Conservation (phyloP, 2,329 filamentous ascomycete genomes). For the Phialophora chinensis region DNA sequence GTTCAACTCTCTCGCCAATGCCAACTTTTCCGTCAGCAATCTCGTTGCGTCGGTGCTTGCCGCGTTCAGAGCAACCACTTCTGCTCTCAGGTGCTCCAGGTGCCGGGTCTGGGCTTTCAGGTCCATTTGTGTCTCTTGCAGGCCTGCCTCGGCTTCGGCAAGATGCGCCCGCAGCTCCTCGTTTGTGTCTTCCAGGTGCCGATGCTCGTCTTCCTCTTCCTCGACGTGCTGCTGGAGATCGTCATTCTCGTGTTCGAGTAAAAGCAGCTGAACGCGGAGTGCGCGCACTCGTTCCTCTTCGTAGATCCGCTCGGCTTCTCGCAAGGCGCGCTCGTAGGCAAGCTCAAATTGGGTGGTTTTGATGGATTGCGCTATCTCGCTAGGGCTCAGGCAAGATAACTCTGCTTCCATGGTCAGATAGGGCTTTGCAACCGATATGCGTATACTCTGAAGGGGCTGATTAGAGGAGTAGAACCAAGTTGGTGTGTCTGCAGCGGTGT, state of each 20-base stretch:
- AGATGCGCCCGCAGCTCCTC: constrained; percentile 53
- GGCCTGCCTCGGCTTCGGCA: constrained; percentile 52
- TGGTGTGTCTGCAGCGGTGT: background rate
- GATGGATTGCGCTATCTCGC: constrained; percentile 44
- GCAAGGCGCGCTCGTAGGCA: constrained; percentile 69
- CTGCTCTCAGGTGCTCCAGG: constrained; percentile 64
- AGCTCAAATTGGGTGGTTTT: constrained; percentile 67
- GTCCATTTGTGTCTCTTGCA: constrained; percentile 58
- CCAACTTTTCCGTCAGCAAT: constrained; percentile 68
- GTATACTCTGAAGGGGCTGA: background rate
- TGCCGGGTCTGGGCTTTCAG: constrained; percentile 60
- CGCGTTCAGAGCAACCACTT: constrained; percentile 71
- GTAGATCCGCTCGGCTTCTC: constrained; percentile 69
- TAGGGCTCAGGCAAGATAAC: constrained; percentile 26
- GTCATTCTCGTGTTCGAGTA: constrained; percentile 77
- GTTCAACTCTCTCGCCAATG: constrained; percentile 65
- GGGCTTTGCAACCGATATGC: background rate
- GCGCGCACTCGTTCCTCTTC: constrained; percentile 77
- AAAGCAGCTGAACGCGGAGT: constrained; percentile 69
- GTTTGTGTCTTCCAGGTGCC: constrained; percentile 58
- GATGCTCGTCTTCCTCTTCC: constrained; percentile 60
- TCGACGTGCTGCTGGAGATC: constrained; percentile 68
- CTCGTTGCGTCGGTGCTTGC: constrained; percentile 73
- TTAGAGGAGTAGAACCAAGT: background rate
- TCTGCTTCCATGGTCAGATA: constrained; percentile 33